Conservation (phyloP, 495 filamentous ascomycete genomes). For the Neurospora tetraspora region DNA sequence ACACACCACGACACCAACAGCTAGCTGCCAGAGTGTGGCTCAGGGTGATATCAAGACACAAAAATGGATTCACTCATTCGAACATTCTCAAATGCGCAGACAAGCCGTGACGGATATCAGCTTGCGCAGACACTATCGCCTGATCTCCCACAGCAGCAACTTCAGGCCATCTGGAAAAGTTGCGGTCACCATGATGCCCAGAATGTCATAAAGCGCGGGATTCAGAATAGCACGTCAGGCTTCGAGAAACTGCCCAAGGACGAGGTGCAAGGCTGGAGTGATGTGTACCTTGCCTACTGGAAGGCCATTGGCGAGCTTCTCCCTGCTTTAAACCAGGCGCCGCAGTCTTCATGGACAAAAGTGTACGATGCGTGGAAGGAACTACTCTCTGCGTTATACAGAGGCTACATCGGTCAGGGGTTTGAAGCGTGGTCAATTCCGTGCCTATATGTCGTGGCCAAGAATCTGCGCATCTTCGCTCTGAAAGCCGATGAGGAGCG, state of each 20-base stretch:
- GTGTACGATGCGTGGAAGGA: slow-evolving; percentile 85
- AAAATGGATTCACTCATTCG: slow-evolving; percentile 46
- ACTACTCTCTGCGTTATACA: slow-evolving; percentile 55
- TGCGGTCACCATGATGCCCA: slow-evolving; percentile 46
- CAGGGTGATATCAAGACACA: background rate
- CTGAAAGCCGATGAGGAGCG: slow-evolving; percentile 71
- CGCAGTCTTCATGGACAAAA: slow-evolving; percentile 51
- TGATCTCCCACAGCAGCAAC: slow-evolving; percentile 43
- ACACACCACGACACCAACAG: background rate
- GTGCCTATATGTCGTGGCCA: slow-evolving; percentile 74
- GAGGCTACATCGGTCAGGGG: slow-evolving; percentile 57
- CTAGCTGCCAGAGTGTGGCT: background rate
- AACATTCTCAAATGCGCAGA: slow-evolving; percentile 52
- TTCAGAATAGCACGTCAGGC: slow-evolving; percentile 38
- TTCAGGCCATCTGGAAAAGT: slow-evolving; percentile 53
- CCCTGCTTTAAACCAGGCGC: slow-evolving; percentile 35
- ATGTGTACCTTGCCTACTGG: slow-evolving; percentile 78
- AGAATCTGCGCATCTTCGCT: slow-evolving; percentile 76
- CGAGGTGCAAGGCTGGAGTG: slow-evolving; percentile 66
- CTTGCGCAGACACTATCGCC: slow-evolving; percentile 65
- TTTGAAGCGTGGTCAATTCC: slow-evolving; percentile 84
- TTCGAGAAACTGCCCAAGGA: slow-evolving; percentile 43
- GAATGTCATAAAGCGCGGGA: slow-evolving; percentile 47
- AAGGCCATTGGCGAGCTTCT: slow-evolving; percentile 62
- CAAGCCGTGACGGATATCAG: slow-evolving; percentile 45